Base-by-base conservation (phyloP, 176 grass and related monocot species). In the Oryza officinalis region DNA sequence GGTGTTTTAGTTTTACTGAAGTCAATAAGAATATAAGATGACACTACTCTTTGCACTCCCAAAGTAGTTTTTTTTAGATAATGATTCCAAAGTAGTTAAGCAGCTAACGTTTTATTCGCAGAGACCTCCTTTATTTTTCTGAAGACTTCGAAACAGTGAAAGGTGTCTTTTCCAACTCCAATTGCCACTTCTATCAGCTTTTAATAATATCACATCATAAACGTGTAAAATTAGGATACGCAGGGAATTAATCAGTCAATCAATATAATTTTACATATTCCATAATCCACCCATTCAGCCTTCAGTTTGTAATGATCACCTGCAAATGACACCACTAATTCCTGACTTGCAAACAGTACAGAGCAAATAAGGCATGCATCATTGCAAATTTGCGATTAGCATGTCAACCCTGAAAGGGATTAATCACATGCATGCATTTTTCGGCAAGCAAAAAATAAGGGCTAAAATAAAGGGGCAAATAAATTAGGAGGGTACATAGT, bases 341-440 rank as follows among this genome's bases (percentile, higher is more conserved):
- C 49, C 31, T 26, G 46, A 45, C 68, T 49, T 43, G 61, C 6
- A 67, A 59, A 81, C 33, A 77, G 43, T 35, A 18, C 78, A 72
- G 73, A 74, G 37, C 59, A 73, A 78, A 57, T 7, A 1, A 26
- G 13, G 60, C 61, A 86, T 46, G 33, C 10, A 76, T 67, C 82
- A 84, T 46, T 77, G 67, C 67, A 65, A 60, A 89, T 77, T 33
- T 77, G 74, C 73, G 54, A 67, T 82, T 77, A 59, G 37, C 83
- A 41, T 68, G 59, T 31, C 22, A 61, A 87, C 68, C 68, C 2
- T 61, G 88, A 87, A 63, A 83, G 80, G 10, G 68, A 83, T 80
- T 47, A 63, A 37, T 74, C 60, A 35, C 2, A 27, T 35, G 59
- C 27, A 46, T 68, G 11, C 17, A 47, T 80, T 8, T 25, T n/a